These are phyloP conservation scores for Penicillium glabrum DNA, from an alignment of 2,329 filamentous ascomycete species.

Conservation along the genomic window DNA sequence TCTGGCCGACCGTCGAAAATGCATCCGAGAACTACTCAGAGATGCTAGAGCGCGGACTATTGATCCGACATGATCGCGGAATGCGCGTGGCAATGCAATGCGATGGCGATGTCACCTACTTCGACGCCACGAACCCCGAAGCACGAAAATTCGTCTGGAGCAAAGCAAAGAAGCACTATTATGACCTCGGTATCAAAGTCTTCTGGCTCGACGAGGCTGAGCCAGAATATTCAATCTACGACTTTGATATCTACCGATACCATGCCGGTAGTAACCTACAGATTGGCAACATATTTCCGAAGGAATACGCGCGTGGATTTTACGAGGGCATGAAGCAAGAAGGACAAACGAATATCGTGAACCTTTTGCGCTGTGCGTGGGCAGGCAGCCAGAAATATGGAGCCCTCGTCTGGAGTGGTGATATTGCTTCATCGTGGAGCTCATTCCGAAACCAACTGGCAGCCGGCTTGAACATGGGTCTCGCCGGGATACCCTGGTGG, in stretches of 20 bases:
- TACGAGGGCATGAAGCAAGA: slow-evolving; percentile 57
- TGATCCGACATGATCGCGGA: slow-evolving; percentile 63
- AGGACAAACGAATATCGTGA: slow-evolving; percentile 59
- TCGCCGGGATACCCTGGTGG: slow-evolving; percentile 67
- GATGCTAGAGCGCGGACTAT: slow-evolving; percentile 61
- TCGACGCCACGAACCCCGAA: slow-evolving; percentile 63
- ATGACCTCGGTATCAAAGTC: slow-evolving; percentile 59
- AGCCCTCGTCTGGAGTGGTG: slow-evolving; percentile 66
- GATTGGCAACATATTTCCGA: slow-evolving; percentile 62
- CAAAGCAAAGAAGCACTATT: slow-evolving; percentile 61
- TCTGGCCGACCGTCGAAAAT: slow-evolving; percentile 67
- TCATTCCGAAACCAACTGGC: slow-evolving; percentile 61
- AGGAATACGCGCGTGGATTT: slow-evolving; percentile 59
- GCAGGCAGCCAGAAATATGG: slow-evolving; percentile 63
- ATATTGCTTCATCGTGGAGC: slow-evolving; percentile 64
- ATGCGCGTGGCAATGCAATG: slow-evolving; percentile 60
- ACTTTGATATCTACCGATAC: slow-evolving; percentile 68
- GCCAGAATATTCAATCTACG: slow-evolving; percentile 64
- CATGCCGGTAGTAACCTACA: slow-evolving; percentile 54
- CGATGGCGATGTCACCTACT: slow-evolving; percentile 59
- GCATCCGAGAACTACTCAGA: slow-evolving; percentile 60
- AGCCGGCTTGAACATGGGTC: slow-evolving; percentile 65
- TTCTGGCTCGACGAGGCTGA: slow-evolving; percentile 73
- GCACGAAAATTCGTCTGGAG: slow-evolving; percentile 61
- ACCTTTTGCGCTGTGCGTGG: slow-evolving; percentile 59